Evolutionary conservation across 306 rosid genomes (phyloP).

Genomic region (Styphnolobium japonicum): DNA sequence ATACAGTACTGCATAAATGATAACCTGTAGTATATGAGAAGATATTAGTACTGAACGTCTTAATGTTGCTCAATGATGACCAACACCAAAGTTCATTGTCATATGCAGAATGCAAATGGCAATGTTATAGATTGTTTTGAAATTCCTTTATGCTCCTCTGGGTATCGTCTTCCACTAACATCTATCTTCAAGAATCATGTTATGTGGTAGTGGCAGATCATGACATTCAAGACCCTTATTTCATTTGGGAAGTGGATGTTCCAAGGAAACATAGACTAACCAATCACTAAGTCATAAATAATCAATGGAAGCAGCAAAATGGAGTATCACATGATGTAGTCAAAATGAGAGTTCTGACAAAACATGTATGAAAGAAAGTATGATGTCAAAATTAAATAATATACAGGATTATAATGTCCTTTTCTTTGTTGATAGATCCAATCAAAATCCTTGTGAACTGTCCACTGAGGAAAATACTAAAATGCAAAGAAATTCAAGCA

Average conservation of each 20-base stretch:
- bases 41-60: background rate
- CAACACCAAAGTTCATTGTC: background rate
- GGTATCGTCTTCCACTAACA: background rate
- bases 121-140: background rate
- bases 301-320: background rate
- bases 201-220: background rate
- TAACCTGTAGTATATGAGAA: conserved; percentile 52
- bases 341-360: background rate
- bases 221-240: background rate
- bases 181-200: too few relatives aligned
- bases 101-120: background rate
- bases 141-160: background rate
- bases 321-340: background rate
- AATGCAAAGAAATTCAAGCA: too few relatives aligned
- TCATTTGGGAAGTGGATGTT: background rate
- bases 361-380: background rate
- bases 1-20: conserved; percentile 56
- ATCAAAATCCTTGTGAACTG: too few relatives aligned
- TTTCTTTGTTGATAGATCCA: too few relatives aligned
- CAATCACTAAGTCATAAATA: background rate
- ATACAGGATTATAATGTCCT: too few relatives aligned
- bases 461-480: too few relatives aligned
- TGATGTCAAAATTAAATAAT: too few relatives aligned
- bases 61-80: background rate
- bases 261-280: background rate